These are phyloP conservation scores for Colletotrichum noveboracense DNA, from an alignment of 2,329 filamentous ascomycete species.

Conservation along the genomic window DNA sequence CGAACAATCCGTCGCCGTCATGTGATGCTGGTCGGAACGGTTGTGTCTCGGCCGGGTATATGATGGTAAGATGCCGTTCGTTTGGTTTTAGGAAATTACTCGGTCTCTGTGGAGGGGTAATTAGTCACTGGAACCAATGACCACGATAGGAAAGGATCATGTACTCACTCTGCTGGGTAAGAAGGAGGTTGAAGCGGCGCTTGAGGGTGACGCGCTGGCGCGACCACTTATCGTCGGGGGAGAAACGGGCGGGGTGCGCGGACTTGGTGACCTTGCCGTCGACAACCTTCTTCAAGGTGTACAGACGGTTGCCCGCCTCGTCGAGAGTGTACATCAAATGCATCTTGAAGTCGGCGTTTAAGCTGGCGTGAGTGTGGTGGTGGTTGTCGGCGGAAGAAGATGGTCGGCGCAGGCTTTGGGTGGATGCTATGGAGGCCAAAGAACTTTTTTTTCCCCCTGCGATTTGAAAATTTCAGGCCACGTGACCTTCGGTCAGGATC, in stretches of 20 bases:
- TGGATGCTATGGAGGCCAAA: not conserved
- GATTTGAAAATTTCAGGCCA: not conserved
- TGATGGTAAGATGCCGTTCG: not conserved
- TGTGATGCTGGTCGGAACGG: not conserved
- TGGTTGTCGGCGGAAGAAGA: not conserved
- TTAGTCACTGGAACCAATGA: not conserved
- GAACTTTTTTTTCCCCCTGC: conserved; percentile 6
- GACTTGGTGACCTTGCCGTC: conserved; percentile 90
- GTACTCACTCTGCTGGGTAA: conserved; percentile 75
- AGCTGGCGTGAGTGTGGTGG: not conserved
- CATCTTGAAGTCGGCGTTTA: not conserved
- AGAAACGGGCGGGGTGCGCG: conserved; percentile 95
- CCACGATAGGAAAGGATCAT: not conserved
- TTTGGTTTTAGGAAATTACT: not conserved
- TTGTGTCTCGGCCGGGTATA: not conserved
- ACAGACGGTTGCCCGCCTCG: conserved; percentile 82
- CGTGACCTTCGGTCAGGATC: not conserved
- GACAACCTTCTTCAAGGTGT: conserved; percentile 94
- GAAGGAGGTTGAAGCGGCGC: conserved; percentile 86
- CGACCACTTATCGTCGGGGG: conserved; percentile 98
- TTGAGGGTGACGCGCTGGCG: conserved; percentile 94
- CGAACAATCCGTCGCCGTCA: not conserved
- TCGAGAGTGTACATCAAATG: conserved; percentile 76
- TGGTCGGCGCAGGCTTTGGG: not conserved
- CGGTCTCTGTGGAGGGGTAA: not conserved